Conservation (phyloP, 768 basidiomycete species). For the Calocybe cyanea region DNA sequence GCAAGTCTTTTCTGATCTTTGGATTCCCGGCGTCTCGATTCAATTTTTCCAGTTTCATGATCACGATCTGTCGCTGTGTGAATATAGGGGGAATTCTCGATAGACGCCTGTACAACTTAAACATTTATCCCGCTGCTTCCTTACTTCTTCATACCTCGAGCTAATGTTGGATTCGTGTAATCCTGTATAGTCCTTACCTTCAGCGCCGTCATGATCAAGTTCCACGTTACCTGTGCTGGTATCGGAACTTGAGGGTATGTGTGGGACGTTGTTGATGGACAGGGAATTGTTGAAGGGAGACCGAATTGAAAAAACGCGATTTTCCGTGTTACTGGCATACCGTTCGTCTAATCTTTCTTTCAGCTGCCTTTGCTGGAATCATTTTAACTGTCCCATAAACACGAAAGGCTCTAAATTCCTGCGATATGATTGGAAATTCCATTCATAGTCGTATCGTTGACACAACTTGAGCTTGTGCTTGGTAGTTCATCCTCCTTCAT, state of each 20-base stretch:
- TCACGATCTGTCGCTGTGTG: background rate
- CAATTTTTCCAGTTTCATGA: too few species aligned
- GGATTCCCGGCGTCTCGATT: background rate
- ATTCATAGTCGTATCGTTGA: too few species aligned
- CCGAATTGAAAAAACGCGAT: too few species aligned
- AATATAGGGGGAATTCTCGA: conserved; percentile 81
- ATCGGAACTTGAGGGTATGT: conserved; percentile 63
- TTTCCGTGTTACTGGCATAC: conserved; percentile 53
- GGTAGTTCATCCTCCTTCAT: too few species aligned
- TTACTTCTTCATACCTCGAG: conserved; percentile 82
- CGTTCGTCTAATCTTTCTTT: too few species aligned
- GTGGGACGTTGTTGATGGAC: conserved; percentile 83
- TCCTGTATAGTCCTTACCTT: conserved; percentile 82
- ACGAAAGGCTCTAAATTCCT: too few species aligned
- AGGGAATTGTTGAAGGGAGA: conserved; percentile 88
- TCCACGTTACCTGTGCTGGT: conserved; percentile 82
- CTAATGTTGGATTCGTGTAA: conserved; percentile 65
- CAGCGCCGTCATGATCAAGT: conserved; percentile 87
- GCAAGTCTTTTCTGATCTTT: conserved; percentile 39
- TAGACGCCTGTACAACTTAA: conserved; percentile 80
- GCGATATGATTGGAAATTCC: too few species aligned
- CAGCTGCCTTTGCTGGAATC: too few species aligned
- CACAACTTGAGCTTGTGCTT: too few species aligned
- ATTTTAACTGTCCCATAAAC: too few species aligned
- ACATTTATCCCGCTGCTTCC: conserved; percentile 91